These are phyloP conservation scores for Saccharomycopsis sp. DNA, from an alignment of 805 yeast species.

Conservation along the genomic window DNA sequence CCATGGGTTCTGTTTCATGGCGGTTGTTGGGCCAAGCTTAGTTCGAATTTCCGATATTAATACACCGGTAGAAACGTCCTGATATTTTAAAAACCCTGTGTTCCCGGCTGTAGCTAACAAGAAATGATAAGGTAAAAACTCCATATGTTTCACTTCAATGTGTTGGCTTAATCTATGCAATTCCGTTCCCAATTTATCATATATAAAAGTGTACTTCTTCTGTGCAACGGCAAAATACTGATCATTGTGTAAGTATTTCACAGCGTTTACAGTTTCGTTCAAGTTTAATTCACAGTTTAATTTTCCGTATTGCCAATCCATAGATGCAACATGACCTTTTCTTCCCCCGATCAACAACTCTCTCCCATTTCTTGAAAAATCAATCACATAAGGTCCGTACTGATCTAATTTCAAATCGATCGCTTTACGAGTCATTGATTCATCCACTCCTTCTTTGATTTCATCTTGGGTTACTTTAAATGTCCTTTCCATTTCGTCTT, in stretches of 20 bases:
- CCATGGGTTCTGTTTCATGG: conserved; percentile 90
- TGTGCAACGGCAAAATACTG: conserved; percentile 96
- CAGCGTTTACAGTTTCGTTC: conserved; percentile 86
- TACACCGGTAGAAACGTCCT: conserved; percentile 90
- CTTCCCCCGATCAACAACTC: conserved; percentile 77
- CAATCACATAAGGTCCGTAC: conserved; percentile 80
- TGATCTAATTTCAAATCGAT: conserved; percentile 67
- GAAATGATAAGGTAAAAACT: conserved; percentile 89
- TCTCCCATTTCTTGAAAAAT: conserved; percentile 85
- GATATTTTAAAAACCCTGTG: conserved; percentile 83
- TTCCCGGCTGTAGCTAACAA: conserved; percentile 82
- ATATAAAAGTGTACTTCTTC: conserved; percentile 86
- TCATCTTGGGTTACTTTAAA: conserved; percentile 79
- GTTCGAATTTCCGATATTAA: conserved; percentile 80
- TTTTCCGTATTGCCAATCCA: conserved; percentile 90
- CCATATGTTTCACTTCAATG: conserved; percentile 73
- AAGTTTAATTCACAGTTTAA: conserved; percentile 76
- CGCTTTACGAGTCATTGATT: conserved; percentile 63
- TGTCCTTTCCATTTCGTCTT: conserved; percentile 87
- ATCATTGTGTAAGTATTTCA: conserved; percentile 84
- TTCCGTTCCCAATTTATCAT: conserved; percentile 87
- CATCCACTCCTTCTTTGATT: conserved; percentile 68
- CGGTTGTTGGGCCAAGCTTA: conserved; percentile 81
- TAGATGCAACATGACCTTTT: conserved; percentile 91
- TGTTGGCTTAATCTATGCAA: conserved; percentile 88